Evolutionary conservation across 2,329 filamentous ascomycete genomes (phyloP), one percentile per base, ranked within the genome.

Genomic region (Claviceps fusiformis): DNA sequence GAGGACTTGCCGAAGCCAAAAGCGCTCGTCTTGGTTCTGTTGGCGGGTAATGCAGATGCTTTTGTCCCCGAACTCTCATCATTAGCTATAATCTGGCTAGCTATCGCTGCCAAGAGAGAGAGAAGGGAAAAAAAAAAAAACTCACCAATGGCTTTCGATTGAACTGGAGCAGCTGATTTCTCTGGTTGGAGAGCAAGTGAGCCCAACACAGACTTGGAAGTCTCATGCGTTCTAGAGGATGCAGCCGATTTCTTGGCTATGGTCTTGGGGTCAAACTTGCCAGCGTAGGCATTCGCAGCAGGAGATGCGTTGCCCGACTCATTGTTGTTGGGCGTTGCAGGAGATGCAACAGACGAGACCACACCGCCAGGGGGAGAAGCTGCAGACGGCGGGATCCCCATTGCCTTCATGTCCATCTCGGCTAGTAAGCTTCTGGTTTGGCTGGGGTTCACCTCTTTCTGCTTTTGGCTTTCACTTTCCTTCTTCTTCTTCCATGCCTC

Each of bases 401-500:
- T 80, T 54, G 80, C 78, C 70, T 81, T 89, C 66, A 82, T 82
- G 67, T 86, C 87, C 76, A 87, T 89, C 68, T 86, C 82, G 63
- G 85, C 82, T 55, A 86, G 73, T 55, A 89, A 79, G 62, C 79
- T 86, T 61, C 81, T 76, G 44, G 84, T 79, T 59, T 82, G 83
- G 56, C 80, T 81, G 45, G 80, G 75, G 54, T 81, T 82, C 48
- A 83, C 77, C 62, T 86, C 81, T 63, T 82, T 83, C 65, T 87
- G 81, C 66, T 88, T 88, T 59, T 79, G 80, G 62, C 85, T 85
- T 62, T 85, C 85, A 65, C 83, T 82, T 60, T 89, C 87, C 66
- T 89, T 85, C 71, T 91, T 92, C 70, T 89, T 87, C 72, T 95
- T 95, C 91, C 90, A 95, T 56, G 88, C 87, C 67, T 92, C 88